A percentile compares a stretch with the other conserved stretches of the same genome.
Conservation (phyloP, 805 yeast genomes). For the Blastobotrys terrestris region DNA sequence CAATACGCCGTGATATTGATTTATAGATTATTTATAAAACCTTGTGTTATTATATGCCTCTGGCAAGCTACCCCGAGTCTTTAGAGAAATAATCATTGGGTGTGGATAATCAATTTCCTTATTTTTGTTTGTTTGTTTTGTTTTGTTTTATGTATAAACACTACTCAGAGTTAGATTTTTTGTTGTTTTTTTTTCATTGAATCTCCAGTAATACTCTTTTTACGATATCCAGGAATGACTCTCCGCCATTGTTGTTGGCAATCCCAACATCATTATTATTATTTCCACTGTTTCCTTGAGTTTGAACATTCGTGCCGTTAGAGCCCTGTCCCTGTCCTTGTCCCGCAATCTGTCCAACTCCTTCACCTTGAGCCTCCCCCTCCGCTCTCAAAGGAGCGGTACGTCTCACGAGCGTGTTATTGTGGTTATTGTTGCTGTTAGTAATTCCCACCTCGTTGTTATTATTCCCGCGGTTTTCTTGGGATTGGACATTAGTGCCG, state of each 20-base stretch:
- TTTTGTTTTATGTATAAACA: no score
- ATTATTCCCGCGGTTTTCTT: neutral
- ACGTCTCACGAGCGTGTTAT: neutral
- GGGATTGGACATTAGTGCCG: neutral
- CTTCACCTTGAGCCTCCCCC: neutral
- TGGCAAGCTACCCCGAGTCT: no score
- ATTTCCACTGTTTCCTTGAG: neutral
- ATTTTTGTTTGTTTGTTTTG: no score
- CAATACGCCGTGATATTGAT: no score
- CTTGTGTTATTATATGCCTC: no score
- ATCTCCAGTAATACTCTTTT: no score
- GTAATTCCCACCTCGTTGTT: neutral
- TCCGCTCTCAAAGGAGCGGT: neutral
- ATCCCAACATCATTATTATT: neutral
- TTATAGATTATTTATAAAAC: no score
- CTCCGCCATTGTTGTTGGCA: neutral
- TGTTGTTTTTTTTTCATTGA: no score
- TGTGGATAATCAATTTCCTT: no score
- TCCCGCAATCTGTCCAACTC: neutral
- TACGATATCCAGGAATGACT: no score
- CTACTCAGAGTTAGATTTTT: neutral
- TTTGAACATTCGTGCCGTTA: neutral
- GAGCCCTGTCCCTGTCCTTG: neutral
- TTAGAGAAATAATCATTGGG: no score
- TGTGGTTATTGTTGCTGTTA: neutral